Evolutionary conservation across 2,329 filamentous ascomycete species (phyloP), one percentile per base, ranked within the genome.

Genomic region (Ascochyta lentis): DNA sequence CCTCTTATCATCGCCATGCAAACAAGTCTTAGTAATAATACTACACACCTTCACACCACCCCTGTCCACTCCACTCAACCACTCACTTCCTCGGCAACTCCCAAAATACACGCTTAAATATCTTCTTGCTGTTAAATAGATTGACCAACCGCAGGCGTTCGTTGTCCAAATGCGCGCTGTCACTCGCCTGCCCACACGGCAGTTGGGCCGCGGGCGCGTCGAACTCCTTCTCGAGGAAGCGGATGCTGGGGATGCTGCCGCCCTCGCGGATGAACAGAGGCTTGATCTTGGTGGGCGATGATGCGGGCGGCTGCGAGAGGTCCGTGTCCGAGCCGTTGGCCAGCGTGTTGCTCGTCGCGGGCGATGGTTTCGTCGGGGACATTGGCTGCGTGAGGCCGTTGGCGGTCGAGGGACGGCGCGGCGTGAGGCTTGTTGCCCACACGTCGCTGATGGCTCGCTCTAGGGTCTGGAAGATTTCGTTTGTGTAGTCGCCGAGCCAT

Each of bases 251-350:
- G 64, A 99, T 99, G 0, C 90, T 96, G 5, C 95, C 95, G 12
- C 95, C 95, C 77, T 99, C 95, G 9, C 95, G 86, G 64, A 99
- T 99, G 73, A 96, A 98, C 3, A 99, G 81, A 0, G 93, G 94
- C 66, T 88, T 89, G 13, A 49, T 40, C 8, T 42, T 31, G 6
- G n/a, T 7, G 23, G n/a, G 33, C 7, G n/a, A 35, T 9, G 33
- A 26, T 76, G 27, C 39, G 46, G 10, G 2, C 2, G 13, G 8
- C 2, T 35, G 24, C 0, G 29, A 16, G 23, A 37, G 38, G 3
- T 57, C 57, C 3, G 64, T 49, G 16, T 72, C 68, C 1, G 60
- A 58, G 19, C 68, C 67, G 49, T 78, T 80, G 8, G 83, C 82
- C 1, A 85, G 77, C 0, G 80, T 81, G 6, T 78, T 80, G 0